Conservation (phyloP, 176 grass and related monocot genomes). For the maize (Zea mays) region DNA sequence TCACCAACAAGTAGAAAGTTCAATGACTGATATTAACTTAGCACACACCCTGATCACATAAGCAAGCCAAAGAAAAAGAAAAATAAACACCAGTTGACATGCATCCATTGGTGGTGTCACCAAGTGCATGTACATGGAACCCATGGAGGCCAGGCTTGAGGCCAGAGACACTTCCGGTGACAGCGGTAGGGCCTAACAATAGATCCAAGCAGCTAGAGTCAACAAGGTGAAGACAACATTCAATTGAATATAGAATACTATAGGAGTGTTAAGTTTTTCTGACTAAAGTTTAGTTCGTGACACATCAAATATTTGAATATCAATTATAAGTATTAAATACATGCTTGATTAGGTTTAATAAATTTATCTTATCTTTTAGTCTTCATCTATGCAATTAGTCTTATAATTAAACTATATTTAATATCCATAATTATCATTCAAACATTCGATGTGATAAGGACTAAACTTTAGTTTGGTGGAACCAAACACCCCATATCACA, state of each 20-base stretch:
- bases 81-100: slow-evolving; percentile 57
- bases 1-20: slow-evolving; percentile 7
- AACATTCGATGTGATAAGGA: no score
- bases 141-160: slow-evolving; percentile 68
- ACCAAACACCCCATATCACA: background rate
- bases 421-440: no score
- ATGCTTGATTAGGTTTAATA: no score
- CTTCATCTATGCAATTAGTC: no score
- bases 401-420: no score
- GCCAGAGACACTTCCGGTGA: slow-evolving; percentile 55
- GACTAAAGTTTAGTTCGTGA: no score
- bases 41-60: slow-evolving; percentile 2
- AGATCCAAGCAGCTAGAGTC: background rate
- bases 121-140: slow-evolving; percentile 69
- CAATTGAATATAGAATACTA: background rate
- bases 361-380: no score
- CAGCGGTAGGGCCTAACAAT: slow-evolving; percentile 53
- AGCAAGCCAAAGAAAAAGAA: background rate
- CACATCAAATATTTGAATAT: no score
- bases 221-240: background rate
- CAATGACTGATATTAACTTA: background rate
- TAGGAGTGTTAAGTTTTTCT: no score
- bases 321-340: no score
- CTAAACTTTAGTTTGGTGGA: no score
- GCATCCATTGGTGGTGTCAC: slow-evolving; percentile 75